Conservation (phyloP, 1,139 yeast species). For the Suhomyces yuchorum region DNA sequence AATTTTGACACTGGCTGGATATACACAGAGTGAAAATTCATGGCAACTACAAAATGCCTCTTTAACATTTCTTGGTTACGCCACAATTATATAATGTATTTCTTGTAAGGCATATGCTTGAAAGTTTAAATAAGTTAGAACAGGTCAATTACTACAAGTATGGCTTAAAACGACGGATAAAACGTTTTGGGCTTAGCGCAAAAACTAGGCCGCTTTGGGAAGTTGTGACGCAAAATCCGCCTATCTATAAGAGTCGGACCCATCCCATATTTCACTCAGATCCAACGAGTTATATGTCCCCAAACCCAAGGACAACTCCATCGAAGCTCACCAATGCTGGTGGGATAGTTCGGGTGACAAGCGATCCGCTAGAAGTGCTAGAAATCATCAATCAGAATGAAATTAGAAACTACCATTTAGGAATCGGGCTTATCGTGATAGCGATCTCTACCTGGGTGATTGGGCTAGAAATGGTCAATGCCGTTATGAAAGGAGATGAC, state of each 20-base stretch:
- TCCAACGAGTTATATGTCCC: background rate
- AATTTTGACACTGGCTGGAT: background rate
- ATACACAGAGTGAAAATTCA: background rate
- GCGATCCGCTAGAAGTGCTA: constrained; percentile 40
- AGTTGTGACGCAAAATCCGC: background rate
- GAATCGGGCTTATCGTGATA: constrained; percentile 42
- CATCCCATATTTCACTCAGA: background rate
- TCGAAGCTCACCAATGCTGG: background rate
- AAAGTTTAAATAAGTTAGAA: too few relatives aligned
- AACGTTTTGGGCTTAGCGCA: background rate
- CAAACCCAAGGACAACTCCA: background rate
- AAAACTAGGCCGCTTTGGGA: background rate
- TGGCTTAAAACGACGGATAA: background rate
- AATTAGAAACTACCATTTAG: constrained; percentile 42
- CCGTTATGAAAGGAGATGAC: constrained; percentile 49
- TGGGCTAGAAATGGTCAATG: constrained; percentile 52
- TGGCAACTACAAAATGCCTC: background rate
- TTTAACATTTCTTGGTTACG: too few relatives aligned
- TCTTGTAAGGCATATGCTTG: too few relatives aligned
- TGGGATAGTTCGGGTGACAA: background rate
- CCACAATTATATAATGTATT: too few relatives aligned
- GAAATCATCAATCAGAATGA: constrained; percentile 51
- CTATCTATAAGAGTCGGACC: background rate
- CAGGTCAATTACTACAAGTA: background rate
- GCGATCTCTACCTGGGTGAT: constrained; percentile 51